Percentiles rank a stretch among this genome's conserved stretches.
phyloP scores from a whole-genome alignment of 129 eudicot genomes.

The sunflower (Helianthus annuus) region HanXRQr2.0-SUNRISE NC_035449.2:40003661-40004160 shows the following conservation, averaged over 20 bases:
- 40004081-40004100: slow-evolving; percentile 96
- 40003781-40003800: background rate
- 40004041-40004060: slow-evolving; percentile 67
- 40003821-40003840: slow-evolving; percentile 18
- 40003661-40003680: slow-evolving; percentile 28
- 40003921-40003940: slow-evolving; percentile 71
- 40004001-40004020: slow-evolving; percentile 69
- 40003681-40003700: slow-evolving; percentile 76
- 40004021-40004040: slow-evolving; percentile 67
- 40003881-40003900: slow-evolving; percentile 80
- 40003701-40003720: slow-evolving; percentile 77
- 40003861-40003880: slow-evolving; percentile 70
- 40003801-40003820: background rate
- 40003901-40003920: slow-evolving; percentile 73
- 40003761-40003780: slow-evolving; percentile 69
- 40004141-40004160: slow-evolving; percentile 17
- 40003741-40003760: slow-evolving; percentile 48
- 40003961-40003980: slow-evolving; percentile 65
- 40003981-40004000: slow-evolving; percentile 66
- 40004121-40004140: slow-evolving; percentile 67
- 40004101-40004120: slow-evolving; percentile 75
- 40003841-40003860: slow-evolving; percentile 20
- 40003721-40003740: slow-evolving; percentile 51
- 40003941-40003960: slow-evolving; percentile 89
- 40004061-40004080: slow-evolving; percentile 68